phyloP scores from a whole-genome alignment of 2,329 filamentous ascomycete genomes.

The Sporothrix luriei region DNA sequence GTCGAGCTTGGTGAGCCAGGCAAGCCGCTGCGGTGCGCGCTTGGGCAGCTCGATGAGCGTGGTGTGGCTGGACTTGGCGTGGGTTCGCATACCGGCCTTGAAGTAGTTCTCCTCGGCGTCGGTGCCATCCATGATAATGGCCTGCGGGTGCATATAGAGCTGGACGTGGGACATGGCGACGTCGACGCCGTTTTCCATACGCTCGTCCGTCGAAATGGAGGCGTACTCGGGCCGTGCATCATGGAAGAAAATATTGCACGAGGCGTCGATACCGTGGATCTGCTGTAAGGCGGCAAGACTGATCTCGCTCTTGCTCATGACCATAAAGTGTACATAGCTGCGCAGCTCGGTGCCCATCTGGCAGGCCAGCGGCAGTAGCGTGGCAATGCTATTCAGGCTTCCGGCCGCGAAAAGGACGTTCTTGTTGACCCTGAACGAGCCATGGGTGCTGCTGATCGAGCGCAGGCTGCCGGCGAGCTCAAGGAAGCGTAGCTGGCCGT shows the following conservation, averaged over 20 bases:
- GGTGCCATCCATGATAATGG: slow-evolving; percentile 70
- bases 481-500: slow-evolving; percentile 70
- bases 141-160: slow-evolving; percentile 75
- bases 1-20: slow-evolving; percentile 80
- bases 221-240: slow-evolving; percentile 77
- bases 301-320: slow-evolving; percentile 74
- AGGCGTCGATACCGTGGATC: slow-evolving; percentile 75
- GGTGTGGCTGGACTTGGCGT: slow-evolving; percentile 55
- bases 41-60: slow-evolving; percentile 75
- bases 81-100: slow-evolving; percentile 59
- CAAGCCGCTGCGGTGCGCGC: slow-evolving; percentile 62
- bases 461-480: slow-evolving; percentile 66
- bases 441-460: slow-evolving; percentile 57
- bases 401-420: slow-evolving; percentile 81
- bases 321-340: slow-evolving; percentile 78
- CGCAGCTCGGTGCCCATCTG: slow-evolving; percentile 72
- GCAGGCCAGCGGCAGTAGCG: slow-evolving; percentile 79
- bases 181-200: slow-evolving; percentile 66
- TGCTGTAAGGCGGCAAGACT: slow-evolving; percentile 67
- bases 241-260: slow-evolving; percentile 67
- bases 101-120: slow-evolving; percentile 70
- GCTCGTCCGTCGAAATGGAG: slow-evolving; percentile 67
- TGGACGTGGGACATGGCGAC: slow-evolving; percentile 72
- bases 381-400: slow-evolving; percentile 70
- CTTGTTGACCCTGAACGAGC: slow-evolving; percentile 57